These are phyloP conservation scores for Fragaria vesca DNA, from an alignment of 306 rosid species.

Conservation along the genomic window DNA sequence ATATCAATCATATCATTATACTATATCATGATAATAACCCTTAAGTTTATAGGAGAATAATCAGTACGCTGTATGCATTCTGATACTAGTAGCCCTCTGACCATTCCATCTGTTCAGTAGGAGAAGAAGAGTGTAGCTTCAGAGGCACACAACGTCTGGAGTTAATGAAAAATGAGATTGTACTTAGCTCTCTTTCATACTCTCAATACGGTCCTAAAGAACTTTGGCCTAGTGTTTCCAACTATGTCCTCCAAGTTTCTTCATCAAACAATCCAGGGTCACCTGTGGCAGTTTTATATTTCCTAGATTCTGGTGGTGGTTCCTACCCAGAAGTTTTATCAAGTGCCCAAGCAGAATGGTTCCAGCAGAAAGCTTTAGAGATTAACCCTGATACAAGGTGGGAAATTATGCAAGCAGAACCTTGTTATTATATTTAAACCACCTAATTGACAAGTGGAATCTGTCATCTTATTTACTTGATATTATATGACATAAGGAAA, in stretches of 20 bases:
- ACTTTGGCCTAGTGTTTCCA: constrained; percentile 86
- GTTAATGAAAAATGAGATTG: constrained; percentile 57
- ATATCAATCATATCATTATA: no score
- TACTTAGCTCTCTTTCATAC: constrained; percentile 38
- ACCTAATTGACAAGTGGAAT: neutral
- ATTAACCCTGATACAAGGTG: constrained; percentile 71
- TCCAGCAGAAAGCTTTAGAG: constrained; percentile 41
- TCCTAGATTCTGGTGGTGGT: constrained; percentile 96
- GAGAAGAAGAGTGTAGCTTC: constrained; percentile 62
- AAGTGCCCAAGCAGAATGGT: constrained; percentile 67
- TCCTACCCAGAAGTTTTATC: constrained; percentile 81
- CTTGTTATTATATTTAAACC: neutral
- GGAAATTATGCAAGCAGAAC: constrained; percentile 6
- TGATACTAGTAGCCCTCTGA: neutral
- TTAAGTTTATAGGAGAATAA: neutral
- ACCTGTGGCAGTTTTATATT: constrained; percentile 61
- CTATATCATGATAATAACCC: no score
- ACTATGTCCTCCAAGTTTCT: constrained; percentile 57
- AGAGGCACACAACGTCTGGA: constrained; percentile 60
- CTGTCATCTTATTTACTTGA: neutral
- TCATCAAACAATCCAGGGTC: constrained; percentile 41
- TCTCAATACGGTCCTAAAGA: constrained; percentile 62
- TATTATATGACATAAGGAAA: no score
- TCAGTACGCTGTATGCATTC: neutral
- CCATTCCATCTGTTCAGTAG: constrained; percentile 21